These are phyloP conservation scores for Cladosporium velox DNA, from an alignment of 2,329 filamentous ascomycete species.

Conservation along the genomic window DNA sequence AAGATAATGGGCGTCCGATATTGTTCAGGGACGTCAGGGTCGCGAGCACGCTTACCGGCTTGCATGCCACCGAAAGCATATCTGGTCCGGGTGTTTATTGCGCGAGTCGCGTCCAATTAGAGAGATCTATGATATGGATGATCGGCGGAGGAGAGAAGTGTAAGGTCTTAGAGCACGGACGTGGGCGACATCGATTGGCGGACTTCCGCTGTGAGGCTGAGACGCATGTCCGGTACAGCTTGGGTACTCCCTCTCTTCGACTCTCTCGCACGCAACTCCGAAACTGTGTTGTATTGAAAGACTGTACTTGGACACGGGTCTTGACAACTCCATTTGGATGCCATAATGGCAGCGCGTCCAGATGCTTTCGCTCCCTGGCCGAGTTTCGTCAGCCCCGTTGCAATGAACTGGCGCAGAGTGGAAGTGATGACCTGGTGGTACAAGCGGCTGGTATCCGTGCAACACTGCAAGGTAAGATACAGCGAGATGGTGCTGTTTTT, in stretches of 20 bases:
- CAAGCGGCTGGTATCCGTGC: conserved; percentile 15
- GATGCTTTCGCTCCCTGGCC: neutral
- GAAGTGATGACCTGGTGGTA: neutral
- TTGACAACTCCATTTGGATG: neutral
- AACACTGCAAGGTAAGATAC: conserved; percentile 1
- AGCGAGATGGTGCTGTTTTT: neutral
- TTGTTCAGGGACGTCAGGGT: neutral
- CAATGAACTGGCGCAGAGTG: neutral
- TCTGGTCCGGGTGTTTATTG: neutral
- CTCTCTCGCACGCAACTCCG: neutral
- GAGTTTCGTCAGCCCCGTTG: neutral
- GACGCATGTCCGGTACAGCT: neutral
- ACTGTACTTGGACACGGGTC: neutral
- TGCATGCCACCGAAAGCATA: neutral
- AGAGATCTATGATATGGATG: neutral
- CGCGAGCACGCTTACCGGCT: conserved; percentile 1
- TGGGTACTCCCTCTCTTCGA: neutral
- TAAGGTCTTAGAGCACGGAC: conserved; percentile 12
- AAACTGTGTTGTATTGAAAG: neutral
- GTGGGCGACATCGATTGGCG: neutral
- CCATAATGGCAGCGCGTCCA: too few species aligned
- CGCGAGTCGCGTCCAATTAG: conserved; percentile 1
- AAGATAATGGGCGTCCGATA: neutral
- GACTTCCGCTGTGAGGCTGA: conserved; percentile 9
- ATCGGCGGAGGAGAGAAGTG: neutral